Base-by-base conservation (phyloP, 1,284 basidiomycete species). In the Cutaneotrichosporon sp. region DNA sequence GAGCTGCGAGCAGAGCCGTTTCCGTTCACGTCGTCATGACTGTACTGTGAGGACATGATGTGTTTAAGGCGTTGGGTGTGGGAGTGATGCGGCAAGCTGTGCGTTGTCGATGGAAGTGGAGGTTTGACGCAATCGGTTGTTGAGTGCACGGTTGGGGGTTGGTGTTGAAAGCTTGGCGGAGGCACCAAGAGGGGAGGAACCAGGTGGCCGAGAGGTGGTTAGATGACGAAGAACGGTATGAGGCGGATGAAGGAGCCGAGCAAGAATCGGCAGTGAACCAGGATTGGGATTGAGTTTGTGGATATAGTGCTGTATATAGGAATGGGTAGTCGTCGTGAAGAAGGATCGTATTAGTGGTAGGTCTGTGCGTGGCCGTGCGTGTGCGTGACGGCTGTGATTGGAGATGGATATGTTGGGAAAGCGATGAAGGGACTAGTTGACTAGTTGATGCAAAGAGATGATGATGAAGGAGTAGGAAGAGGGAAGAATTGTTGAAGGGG, bases 1-100 rank as follows among this genome's bases (percentile, higher is more conserved):
- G 65, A 67, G 56, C 61, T 61, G 60, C 67, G 68, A 32, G 63
- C 36, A 6, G 68, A 69, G 49, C 51, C 60, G 32, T 57, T 21
- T 46, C 58, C 61, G 51, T 14, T 60, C 22, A 55, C 60, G 55
- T 30, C 42, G 58, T 46, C 36, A 56, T 34, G 58, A 22, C 31
- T 36, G 46, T 65, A 38, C 36, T 63, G 64, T 11, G 65, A 53
- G 14, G 51, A 49, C 60, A 62, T 60, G 14, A 38, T 60, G 57
- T 50, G 26, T 51, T 51, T 51, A 31, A 50, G 53, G 31, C 59
- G 63, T 47, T 56, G 30, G 21, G 57, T 47, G 51, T 11, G 49
- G 51, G n/a, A 55, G 34, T 40, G 49, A 16, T 21, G 49, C 49
- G 51, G 31, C 7, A 60, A 16, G 32, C 9, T 55, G 53, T 34